Evolutionary conservation across 306 rosid genomes (phyloP).

Genomic region (Medicago ruthenica): DNA sequence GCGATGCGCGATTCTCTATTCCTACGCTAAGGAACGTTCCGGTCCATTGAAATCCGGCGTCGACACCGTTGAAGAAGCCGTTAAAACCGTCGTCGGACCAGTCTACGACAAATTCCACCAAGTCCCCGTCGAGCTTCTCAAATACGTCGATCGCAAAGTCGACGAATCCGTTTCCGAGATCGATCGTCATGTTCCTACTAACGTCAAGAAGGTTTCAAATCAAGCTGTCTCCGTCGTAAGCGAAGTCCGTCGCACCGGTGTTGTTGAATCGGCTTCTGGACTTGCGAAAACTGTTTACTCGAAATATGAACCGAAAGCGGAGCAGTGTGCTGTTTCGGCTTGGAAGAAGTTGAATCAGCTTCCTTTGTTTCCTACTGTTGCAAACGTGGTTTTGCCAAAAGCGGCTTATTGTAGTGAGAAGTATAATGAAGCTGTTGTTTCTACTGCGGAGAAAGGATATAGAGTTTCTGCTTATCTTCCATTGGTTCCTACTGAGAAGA

Average conservation of each 20-base stretch:
- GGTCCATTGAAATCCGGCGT: constrained; percentile 60
- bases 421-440: constrained; percentile 51
- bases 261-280: constrained; percentile 62
- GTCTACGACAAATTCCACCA: constrained; percentile 52
- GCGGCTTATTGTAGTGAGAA: constrained; percentile 55
- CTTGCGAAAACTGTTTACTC: constrained; percentile 64
- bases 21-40: constrained; percentile 48
- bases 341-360: constrained; percentile 63
- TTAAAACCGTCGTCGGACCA: constrained; percentile 52
- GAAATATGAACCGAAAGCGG: constrained; percentile 75
- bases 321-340: constrained; percentile 48
- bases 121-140: constrained; percentile 47
- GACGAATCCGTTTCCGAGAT: constrained; percentile 69
- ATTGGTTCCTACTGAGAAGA: constrained; percentile 56
- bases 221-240: constrained; percentile 65
- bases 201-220: constrained; percentile 70
- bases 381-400: constrained; percentile 46
- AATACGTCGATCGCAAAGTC: constrained; percentile 57
- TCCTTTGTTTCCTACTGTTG: constrained; percentile 77
- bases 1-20: constrained; percentile 46
- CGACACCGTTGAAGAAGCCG: constrained; percentile 52
- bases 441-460: constrained; percentile 49
- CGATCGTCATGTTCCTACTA: constrained; percentile 69
- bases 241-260: constrained; percentile 69
- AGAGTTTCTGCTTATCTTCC: constrained; percentile 53